Percentiles rank a stretch among this genome's conserved stretches.
These are phyloP conservation scores for Gossypium arboreum DNA, from an alignment of 345 rosid species.

Conservation along the genomic window DNA sequence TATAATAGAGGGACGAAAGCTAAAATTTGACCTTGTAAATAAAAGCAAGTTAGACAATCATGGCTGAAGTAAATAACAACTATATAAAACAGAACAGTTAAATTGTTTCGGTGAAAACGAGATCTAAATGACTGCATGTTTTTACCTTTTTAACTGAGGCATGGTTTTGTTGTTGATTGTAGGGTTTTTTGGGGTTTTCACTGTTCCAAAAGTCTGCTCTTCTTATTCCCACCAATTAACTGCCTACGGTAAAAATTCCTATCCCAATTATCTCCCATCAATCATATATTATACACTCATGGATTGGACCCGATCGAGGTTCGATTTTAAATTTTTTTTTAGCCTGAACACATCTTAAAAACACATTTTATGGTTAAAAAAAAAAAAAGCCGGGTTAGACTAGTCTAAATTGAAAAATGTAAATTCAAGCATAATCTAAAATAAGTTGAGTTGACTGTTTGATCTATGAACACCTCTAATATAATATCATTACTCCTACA, in stretches of 20 bases:
- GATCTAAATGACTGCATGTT: background rate
- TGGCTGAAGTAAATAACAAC: background rate
- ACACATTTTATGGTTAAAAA: too few relatives aligned
- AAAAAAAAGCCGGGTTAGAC: too few relatives aligned
- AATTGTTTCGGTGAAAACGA: background rate
- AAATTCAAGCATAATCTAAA: too few relatives aligned
- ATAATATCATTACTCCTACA: too few relatives aligned
- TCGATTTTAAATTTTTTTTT: too few relatives aligned
- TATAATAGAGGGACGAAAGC: background rate
- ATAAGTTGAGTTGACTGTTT: too few relatives aligned
- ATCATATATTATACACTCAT: too few relatives aligned
- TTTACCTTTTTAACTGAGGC: background rate
- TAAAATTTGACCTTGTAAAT: background rate
- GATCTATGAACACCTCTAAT: too few relatives aligned
- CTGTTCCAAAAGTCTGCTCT: constrained; percentile 72
- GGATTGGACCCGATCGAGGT: too few relatives aligned
- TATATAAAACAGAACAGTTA: background rate
- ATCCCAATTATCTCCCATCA: background rate
- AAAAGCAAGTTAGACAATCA: background rate
- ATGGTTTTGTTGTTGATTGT: background rate
- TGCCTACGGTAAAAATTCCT: constrained; percentile 50
- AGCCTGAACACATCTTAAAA: too few relatives aligned
- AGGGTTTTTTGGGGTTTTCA: constrained; percentile 87
- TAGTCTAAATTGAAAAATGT: too few relatives aligned
- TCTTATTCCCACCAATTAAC: constrained; percentile 59